Conservation (phyloP, 805 yeast genomes). For the Teunomyces cretensis region DNA sequence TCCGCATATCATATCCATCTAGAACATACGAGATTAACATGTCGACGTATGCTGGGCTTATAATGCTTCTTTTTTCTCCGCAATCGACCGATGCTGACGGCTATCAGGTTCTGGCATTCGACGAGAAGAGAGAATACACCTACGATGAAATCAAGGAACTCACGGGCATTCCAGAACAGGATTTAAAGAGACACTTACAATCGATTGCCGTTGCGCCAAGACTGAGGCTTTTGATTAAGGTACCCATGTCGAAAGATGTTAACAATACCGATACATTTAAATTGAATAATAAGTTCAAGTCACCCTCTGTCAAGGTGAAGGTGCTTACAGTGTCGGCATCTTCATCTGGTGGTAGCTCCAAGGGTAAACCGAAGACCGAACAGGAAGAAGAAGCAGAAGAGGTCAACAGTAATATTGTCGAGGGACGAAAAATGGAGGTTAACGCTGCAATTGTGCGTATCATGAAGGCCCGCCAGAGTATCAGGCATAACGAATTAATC, state of each 20-base stretch:
- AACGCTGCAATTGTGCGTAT: constrained; percentile 87
- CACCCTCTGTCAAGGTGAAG: constrained; percentile 68
- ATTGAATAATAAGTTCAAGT: constrained; percentile 66
- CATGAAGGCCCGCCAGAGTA: constrained; percentile 71
- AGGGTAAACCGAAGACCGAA: constrained; percentile 34
- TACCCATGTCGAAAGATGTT: constrained; percentile 73
- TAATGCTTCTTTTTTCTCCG: constrained; percentile 67
- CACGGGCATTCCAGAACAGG: constrained; percentile 73
- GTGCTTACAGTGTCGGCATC: constrained; percentile 63
- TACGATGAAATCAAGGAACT: constrained; percentile 59
- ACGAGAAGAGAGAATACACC: constrained; percentile 55
- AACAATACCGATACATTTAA: constrained; percentile 60
- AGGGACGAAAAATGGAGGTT: constrained; percentile 63
- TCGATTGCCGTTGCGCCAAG: constrained; percentile 84
- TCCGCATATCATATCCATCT: constrained; percentile 66
- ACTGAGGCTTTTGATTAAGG: constrained; percentile 69
- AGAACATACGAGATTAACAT: constrained; percentile 75
- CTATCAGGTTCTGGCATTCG: constrained; percentile 38
- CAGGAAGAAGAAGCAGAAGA: constrained; percentile 52
- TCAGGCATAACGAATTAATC: constrained; percentile 65
- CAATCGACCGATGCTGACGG: constrained; percentile 33
- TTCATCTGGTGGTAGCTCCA: constrained; percentile 19
- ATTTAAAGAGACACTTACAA: constrained; percentile 73
- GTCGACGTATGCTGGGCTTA: constrained; percentile 78
- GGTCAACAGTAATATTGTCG: constrained; percentile 57